Base-by-base conservation (phyloP, 202 grass and related monocot species). In the Schoenoplectus triqueter region DNA sequence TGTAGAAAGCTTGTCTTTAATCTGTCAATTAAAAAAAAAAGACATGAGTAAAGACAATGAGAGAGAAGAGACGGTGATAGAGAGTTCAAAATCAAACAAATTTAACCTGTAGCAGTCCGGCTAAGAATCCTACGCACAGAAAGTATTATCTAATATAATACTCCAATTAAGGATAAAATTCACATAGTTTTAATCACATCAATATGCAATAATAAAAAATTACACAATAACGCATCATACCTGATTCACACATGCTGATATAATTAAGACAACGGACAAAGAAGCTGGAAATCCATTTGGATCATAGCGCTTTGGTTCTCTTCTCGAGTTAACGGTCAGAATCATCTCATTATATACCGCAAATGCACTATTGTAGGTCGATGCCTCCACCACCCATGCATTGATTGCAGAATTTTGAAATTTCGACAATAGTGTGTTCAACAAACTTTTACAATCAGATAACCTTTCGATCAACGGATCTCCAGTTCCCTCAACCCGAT, bases 361-460 rank as follows among this genome's bases (percentile, higher is more conserved):
- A 74, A 91, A 94, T 20, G 89, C 31, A 11, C 89, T 90, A 19
- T 85, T 62, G 75, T 93, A 94, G 57, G 88, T 92, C 8, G 96
- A 76, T 7, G 93, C 90, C 47, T 98, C 96, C 78, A 95, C 45
- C 64, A 95, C 91, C 96, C 93, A 98, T 17, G 90, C 86, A 70
- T 95, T 98, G 86, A 77, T 73, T 45, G 89, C 88, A 19, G 39
- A 80, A 40, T 77, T 47, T 54, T 50, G 41, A n/a, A 51, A 48
- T 84, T 92, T 98, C 39, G 73, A 87, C 11, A 88, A 87, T 64
- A 95, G 85, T 21, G 88, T 59, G 6, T 71, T 52, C 6, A 85
- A 81, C 31, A 98, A 81, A 80, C 89, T 90, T 66, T 75, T 49
- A 7, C 88, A 73, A 82, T 94, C 88, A 0, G 91, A 94, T 17